Evolutionary conservation across 805 yeast species (phyloP).

Genomic region (Torulaspora franciscae): DNA sequence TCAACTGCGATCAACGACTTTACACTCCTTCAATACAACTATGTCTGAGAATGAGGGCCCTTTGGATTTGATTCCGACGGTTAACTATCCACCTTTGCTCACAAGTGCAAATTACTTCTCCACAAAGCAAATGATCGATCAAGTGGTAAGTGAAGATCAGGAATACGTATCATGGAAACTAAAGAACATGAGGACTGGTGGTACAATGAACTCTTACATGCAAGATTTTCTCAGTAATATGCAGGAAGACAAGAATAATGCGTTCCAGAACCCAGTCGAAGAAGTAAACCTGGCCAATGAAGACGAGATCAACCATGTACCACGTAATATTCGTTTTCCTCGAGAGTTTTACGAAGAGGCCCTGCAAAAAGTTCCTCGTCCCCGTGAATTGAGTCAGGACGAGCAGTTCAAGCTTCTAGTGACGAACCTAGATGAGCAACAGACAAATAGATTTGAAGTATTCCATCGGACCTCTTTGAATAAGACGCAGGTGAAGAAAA

Average conservation of each 20-base stretch:
- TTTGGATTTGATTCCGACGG: slow-evolving; percentile 28
- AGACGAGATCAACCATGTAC: slow-evolving; percentile 1
- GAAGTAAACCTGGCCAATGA: neutral
- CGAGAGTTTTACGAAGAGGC: slow-evolving; percentile 26
- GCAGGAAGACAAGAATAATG: slow-evolving; percentile 1
- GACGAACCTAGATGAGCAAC: slow-evolving; percentile 71
- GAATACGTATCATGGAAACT: slow-evolving; percentile 34
- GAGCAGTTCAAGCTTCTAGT: slow-evolving; percentile 60
- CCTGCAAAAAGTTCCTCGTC: slow-evolving; percentile 12
- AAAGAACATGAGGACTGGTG: slow-evolving; percentile 32
- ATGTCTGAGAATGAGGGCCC: slow-evolving; percentile 34
- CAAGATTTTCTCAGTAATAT: slow-evolving; percentile 1
- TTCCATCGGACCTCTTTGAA: slow-evolving; percentile 73
- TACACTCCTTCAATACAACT: no score
- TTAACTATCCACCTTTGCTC: slow-evolving; percentile 28
- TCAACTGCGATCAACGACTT: no score
- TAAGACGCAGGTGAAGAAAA: slow-evolving; percentile 70
- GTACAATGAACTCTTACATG: slow-evolving; percentile 28
- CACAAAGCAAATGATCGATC: slow-evolving; percentile 33
- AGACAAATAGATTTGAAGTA: slow-evolving; percentile 81
- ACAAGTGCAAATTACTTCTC: slow-evolving; percentile 30
- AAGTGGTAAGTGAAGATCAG: slow-evolving; percentile 34
- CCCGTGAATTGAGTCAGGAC: slow-evolving; percentile 42
- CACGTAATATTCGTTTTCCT: slow-evolving; percentile 23
- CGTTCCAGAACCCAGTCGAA: neutral